phyloP scores from a whole-genome alignment of 2,329 filamentous ascomycete genomes.

The Ceratocystis variospora region DNA sequence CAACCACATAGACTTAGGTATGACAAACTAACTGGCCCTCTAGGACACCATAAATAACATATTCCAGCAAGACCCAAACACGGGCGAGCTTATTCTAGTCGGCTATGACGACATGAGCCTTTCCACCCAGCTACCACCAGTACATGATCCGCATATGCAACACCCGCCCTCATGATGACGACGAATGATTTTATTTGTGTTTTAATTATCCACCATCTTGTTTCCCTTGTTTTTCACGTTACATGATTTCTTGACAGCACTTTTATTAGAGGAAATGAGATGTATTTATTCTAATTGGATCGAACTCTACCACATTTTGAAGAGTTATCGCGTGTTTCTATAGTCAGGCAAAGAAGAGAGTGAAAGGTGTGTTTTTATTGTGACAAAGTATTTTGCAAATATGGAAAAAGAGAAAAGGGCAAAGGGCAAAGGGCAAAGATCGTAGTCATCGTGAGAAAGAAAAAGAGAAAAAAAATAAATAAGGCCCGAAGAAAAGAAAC shows the following conservation, averaged over 20 bases:
- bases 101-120: slow-evolving; percentile 29
- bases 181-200: background rate
- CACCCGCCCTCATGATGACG: background rate
- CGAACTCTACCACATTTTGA: too few species aligned
- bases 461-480: slow-evolving; percentile 11
- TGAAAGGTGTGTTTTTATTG: slow-evolving; percentile 11
- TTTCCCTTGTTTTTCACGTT: too few species aligned
- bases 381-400: slow-evolving; percentile 14
- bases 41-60: slow-evolving; percentile 29
- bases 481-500: slow-evolving; percentile 13
- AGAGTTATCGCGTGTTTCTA: too few species aligned
- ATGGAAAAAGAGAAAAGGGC: slow-evolving; percentile 15
- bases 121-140: slow-evolving; percentile 24
- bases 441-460: slow-evolving; percentile 16
- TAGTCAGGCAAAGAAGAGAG: too few species aligned
- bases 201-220: too few species aligned
- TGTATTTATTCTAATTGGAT: too few species aligned
- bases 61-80: slow-evolving; percentile 29
- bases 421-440: slow-evolving; percentile 19
- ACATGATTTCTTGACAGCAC: too few species aligned
- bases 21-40: background rate
- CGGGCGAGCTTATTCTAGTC: slow-evolving; percentile 28
- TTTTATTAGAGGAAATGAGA: too few species aligned
- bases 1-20: background rate
- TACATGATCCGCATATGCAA: background rate